Base-by-base conservation (phyloP, 176 grass and related monocot genomes). In the Alopecurus myosuroides region DNA sequence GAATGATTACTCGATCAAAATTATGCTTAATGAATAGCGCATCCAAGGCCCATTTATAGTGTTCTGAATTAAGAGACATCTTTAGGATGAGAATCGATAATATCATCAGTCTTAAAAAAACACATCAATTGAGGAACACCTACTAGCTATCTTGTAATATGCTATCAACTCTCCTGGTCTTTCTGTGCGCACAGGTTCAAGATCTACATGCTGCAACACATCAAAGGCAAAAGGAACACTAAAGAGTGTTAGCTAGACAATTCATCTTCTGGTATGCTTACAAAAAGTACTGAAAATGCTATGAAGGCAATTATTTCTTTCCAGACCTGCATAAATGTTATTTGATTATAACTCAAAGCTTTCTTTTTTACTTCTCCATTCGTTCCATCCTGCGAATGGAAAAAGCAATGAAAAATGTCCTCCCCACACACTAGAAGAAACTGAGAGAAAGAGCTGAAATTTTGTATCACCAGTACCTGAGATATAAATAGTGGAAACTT, bases 91-190 rank as follows among this genome's bases (percentile, higher is more conserved):
- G 40, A 82, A 82, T 58, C 0, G 0, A 78, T 88, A 72, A 73
- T 70, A 41, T 30, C 55, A 90, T 76, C 57, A 84, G 37, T 69
- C 28, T n/a, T 70, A 76, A 76, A 37, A 33, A 58, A 82, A 0
- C 3, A 72, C 19, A 64, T 55, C 29, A 76, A 58, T 73, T 73
- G 83, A 79, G 62, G 70, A 80, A 29, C 69, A 90, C 87, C 76
- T 96, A 99, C 97, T 96, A 68, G 97, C 93, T 88, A 99, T 99
- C 84, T 99, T 99, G 90, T 99, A 96, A 79, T 99, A 99, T 86
- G 93, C 97, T 72, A 68, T 91, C 17, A 94, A 63, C 86, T 99
- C 97, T 70, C 97, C 97, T 34, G 97, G 89, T 77, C 97, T 94
- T 92, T 96, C 97, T 80, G 97, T 96, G 69, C 49, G 82, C 77